phyloP scores from a whole-genome alignment of 2,329 filamentous ascomycete genomes.

The Beauveria rudraprayagi region DNA sequence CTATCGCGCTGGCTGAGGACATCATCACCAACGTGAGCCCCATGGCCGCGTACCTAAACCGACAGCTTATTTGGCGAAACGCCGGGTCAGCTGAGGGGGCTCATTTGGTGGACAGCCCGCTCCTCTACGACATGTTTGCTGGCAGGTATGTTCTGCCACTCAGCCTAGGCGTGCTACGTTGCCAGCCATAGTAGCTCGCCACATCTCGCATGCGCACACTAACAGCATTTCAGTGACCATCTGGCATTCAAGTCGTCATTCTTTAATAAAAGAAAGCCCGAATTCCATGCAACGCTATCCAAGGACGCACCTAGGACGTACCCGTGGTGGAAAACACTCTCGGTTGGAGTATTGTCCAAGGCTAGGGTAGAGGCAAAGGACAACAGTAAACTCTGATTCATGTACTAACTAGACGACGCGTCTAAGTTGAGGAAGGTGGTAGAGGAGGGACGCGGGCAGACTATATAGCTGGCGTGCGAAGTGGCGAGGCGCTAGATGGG shows the following conservation, averaged over 20 bases:
- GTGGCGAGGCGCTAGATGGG: no score
- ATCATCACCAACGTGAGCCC: slow-evolving; percentile 8
- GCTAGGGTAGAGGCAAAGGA: background rate
- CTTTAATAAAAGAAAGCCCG: background rate
- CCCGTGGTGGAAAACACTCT: background rate
- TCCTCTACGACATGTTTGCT: slow-evolving; percentile 10
- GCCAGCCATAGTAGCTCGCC: no score
- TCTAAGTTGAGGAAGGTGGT: background rate
- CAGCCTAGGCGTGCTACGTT: no score
- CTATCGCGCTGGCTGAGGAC: slow-evolving; percentile 8
- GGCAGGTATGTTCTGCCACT: background rate
- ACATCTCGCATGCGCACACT: background rate
- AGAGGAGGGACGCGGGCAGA: no score
- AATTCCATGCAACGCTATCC: background rate
- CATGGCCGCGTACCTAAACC: slow-evolving; percentile 8
- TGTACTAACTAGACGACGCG: background rate
- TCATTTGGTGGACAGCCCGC: slow-evolving; percentile 10
- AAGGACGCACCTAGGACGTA: background rate
- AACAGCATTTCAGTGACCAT: background rate
- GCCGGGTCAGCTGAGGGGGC: slow-evolving; percentile 4
- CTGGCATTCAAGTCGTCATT: slow-evolving; percentile 7
- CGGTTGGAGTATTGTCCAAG: background rate
- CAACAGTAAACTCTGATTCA: background rate
- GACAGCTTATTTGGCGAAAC: slow-evolving; percentile 12
- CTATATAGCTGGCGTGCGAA: no score